Evolutionary conservation across 441 rosid genomes (phyloP), one percentile per base, ranked within the genome.

Genomic region (Metrosideros polymorpha): DNA sequence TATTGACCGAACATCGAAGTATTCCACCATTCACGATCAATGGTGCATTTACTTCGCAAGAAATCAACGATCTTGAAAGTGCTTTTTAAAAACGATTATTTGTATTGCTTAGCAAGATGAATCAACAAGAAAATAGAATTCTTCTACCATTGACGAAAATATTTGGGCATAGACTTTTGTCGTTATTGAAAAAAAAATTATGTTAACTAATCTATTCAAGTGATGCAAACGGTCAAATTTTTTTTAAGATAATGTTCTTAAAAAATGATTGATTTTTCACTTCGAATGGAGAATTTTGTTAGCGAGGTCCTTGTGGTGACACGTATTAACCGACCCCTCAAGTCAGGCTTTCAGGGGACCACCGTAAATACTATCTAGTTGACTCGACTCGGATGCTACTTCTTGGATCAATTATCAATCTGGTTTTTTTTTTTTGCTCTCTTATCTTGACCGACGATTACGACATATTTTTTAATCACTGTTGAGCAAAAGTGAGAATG

Each of bases 11-110:
- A 63, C 10, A 4, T 32, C 4, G 6, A 9, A 10, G 2, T 5
- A 0, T 19, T 7, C 3, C 7, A 3, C 9, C 2, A 0, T 6
- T 2, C 7, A 5, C 5, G 2, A 30, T 0, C 0, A 1, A 18
- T 35, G 1, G 0, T 9, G 1, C 0, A 35, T 35, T 32, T 66
- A 18, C 7, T 6, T 35, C 0, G 1, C 3, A 4, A 30, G 2
- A 15, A 61, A 3, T 61, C 39, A 30, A 61, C 9, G 0, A 49
- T 13, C 25, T 6, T 0, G 7, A 53, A 53, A 19, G 1, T 17
- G 3, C n/a, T n/a, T n/a, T 6, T 12, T n/a, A 13, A 14, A n/a
- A 59, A 14, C 3, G 8, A 59, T 29, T 14, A 6, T 59, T 7
- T 7, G 5, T 7, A 32, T 1, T 2, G 8, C 8, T 57, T 59